Conservation (phyloP, 805 yeast genomes). For the Ascoidea tarda region DNA sequence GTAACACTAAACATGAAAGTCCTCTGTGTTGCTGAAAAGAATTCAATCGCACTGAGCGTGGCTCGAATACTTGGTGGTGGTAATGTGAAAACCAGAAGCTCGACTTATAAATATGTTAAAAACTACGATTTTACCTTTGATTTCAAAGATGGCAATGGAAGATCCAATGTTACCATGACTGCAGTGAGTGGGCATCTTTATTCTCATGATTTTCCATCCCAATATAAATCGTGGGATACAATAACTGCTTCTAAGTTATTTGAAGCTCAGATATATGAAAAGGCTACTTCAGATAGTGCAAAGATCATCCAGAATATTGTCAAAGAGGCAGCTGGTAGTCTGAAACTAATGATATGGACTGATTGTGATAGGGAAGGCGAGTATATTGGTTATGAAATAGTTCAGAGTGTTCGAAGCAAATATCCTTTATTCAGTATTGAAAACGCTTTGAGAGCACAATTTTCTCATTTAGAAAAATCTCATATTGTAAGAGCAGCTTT, state of each 20-base stretch:
- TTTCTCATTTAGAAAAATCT: constrained; percentile 69
- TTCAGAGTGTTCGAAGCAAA: constrained; percentile 44
- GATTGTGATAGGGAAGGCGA: constrained; percentile 98
- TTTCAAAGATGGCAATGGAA: constrained; percentile 45
- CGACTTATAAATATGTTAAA: constrained; percentile 48
- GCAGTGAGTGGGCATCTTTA: constrained; percentile 79
- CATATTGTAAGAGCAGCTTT: constrained; percentile 70
- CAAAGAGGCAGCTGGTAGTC: constrained; percentile 44
- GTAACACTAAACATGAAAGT: constrained; percentile 36
- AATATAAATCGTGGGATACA: constrained; percentile 45
- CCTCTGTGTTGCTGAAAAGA: constrained; percentile 94
- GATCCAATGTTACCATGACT: constrained; percentile 78
- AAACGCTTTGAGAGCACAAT: constrained; percentile 59
- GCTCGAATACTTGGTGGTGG: constrained; percentile 71
- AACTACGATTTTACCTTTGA: constrained; percentile 67
- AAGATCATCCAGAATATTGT: constrained; percentile 53
- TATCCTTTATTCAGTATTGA: constrained; percentile 32
- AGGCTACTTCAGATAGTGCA: constrained; percentile 23
- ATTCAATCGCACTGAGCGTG: constrained; percentile 83
- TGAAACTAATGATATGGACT: constrained; percentile 84
- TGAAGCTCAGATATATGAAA: constrained; percentile 48
- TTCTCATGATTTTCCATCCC: constrained; percentile 46
- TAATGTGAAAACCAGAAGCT: constrained; percentile 27
- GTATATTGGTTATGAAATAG: constrained; percentile 76
- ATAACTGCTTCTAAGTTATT: constrained; percentile 54